Conservation (phyloP, 2,329 filamentous ascomycete genomes). For the Sporothrix schenckii region DNA sequence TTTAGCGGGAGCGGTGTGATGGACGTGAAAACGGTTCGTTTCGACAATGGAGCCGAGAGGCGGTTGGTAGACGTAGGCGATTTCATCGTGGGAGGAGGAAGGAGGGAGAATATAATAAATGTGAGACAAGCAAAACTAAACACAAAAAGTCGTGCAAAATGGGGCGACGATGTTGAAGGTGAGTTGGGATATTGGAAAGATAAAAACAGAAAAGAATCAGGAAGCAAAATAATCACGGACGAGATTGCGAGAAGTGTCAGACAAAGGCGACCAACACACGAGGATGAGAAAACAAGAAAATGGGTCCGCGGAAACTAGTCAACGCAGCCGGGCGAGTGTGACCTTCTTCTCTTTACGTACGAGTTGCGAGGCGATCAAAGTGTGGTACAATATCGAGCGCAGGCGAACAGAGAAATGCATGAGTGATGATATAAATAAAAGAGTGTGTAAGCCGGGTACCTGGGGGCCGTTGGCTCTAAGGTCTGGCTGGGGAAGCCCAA, state of each 20-base stretch:
- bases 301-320: background rate
- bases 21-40: constrained; percentile 71
- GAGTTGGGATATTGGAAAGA: too few relatives aligned
- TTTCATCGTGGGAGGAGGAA: constrained; percentile 35
- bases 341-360: background rate
- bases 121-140: background rate
- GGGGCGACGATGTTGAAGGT: background rate
- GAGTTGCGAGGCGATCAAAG: background rate
- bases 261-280: background rate
- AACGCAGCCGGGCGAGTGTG: background rate
- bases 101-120: background rate
- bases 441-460: constrained; percentile 7
- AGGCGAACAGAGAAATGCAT: background rate
- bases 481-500: background rate
- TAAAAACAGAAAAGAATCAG: background rate
- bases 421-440: constrained; percentile 25
- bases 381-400: background rate
- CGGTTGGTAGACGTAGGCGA: constrained; percentile 3
- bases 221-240: background rate
- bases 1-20: constrained; percentile 74
- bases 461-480: background rate
- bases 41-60: constrained; percentile 58
- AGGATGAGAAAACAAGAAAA: background rate
- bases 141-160: background rate
- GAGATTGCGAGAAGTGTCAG: background rate